These are phyloP conservation scores for Carex arenaria DNA, from an alignment of 202 grass and related monocot genomes.

Conservation along the genomic window DNA sequence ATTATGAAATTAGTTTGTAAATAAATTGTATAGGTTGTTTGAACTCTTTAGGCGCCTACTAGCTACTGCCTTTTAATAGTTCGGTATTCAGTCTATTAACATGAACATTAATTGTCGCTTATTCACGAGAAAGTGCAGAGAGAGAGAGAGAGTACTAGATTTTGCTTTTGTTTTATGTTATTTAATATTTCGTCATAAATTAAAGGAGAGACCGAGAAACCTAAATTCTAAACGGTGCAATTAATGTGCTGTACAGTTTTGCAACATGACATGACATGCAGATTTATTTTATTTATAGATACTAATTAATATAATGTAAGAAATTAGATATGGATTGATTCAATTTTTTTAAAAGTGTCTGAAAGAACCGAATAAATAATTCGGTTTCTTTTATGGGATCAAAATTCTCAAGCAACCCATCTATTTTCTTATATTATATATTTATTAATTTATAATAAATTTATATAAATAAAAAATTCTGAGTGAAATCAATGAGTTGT, in stretches of 20 bases:
- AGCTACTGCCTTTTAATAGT: background rate
- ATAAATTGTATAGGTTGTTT: background rate
- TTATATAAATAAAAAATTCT: no score
- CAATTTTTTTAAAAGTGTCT: no score
- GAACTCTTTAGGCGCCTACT: background rate
- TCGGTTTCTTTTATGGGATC: no score
- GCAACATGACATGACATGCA: background rate
- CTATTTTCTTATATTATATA: no score
- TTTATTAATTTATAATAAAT: no score
- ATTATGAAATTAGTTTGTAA: no score
- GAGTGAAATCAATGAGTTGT: background rate
- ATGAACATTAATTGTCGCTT: slow-evolving; percentile 15
- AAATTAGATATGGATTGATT: no score
- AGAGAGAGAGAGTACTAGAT: slow-evolving; percentile 2
- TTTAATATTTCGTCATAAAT: background rate
- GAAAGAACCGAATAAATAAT: background rate
- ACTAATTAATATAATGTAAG: no score
- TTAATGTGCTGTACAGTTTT: background rate
- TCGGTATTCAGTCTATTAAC: slow-evolving; percentile 13
- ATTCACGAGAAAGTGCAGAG: slow-evolving; percentile 19
- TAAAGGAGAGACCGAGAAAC: slow-evolving; percentile 1
- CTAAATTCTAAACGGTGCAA: slow-evolving; percentile 11
- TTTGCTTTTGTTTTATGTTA: slow-evolving; percentile 15
- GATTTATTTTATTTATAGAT: no score
- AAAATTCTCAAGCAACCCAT: no score